These are phyloP conservation scores for Sporothrix curviconia DNA, from an alignment of 2,329 filamentous ascomycete species.

Conservation along the genomic window DNA sequence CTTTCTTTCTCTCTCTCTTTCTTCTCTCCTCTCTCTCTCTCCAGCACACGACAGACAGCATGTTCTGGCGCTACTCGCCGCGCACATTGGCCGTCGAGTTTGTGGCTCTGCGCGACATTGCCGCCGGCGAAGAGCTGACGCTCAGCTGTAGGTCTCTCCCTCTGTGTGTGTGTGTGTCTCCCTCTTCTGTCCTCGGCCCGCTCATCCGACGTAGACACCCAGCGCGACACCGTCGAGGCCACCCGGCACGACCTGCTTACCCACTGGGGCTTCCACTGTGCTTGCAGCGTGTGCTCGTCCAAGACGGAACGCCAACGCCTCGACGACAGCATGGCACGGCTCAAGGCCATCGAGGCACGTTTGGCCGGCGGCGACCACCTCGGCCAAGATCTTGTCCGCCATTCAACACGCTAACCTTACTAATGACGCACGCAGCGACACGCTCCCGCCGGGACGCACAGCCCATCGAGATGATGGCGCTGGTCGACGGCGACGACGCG, in stretches of 20 bases:
- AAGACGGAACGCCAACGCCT: conserved; percentile 7
- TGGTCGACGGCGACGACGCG: conserved; percentile 21
- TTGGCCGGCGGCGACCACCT: conserved; percentile 15
- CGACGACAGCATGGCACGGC: conserved; percentile 19
- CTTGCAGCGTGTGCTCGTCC: conserved; percentile 21
- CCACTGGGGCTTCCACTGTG: conserved; percentile 24
- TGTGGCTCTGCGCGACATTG: conserved; percentile 20
- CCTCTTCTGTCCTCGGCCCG: neutral
- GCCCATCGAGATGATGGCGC: conserved; percentile 16
- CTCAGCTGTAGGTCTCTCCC: conserved; percentile 20
- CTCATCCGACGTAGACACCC: conserved; percentile 23
- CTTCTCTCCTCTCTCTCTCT: neutral
- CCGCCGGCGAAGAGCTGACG: conserved; percentile 20
- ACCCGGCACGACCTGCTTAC: conserved; percentile 18
- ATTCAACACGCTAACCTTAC: too few relatives aligned
- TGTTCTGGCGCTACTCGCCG: conserved; percentile 20
- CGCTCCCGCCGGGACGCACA: too few relatives aligned
- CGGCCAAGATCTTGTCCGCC: too few relatives aligned
- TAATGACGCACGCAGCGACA: too few relatives aligned
- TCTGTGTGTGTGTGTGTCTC: neutral
- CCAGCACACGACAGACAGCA: conserved; percentile 14
- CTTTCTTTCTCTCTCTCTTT: neutral
- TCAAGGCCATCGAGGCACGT: conserved; percentile 19
- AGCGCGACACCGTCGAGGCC: conserved; percentile 19
- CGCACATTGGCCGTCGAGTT: conserved; percentile 21